A percentile compares a stretch with the other conserved stretches of the same genome.
Conservation (phyloP, 2,329 filamentous ascomycete genomes). For the Penicillium griseofulvum region DNA sequence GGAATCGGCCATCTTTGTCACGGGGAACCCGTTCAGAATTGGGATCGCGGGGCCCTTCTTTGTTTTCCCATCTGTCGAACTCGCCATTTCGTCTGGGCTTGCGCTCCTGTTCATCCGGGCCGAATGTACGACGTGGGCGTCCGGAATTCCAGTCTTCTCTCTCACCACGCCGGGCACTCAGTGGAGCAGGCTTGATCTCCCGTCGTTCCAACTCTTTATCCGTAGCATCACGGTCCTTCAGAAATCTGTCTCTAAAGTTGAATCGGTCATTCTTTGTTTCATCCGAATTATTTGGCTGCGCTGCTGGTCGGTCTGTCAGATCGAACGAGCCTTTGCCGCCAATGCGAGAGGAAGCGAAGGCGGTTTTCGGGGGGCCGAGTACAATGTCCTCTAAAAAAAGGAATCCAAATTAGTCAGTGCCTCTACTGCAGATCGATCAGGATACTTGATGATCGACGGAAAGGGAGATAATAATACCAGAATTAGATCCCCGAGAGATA, state of each 20-base stretch:
- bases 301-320: conserved; percentile 43
- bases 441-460: neutral
- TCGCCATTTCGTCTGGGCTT: conserved; percentile 44
- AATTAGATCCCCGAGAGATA: conserved; percentile 49
- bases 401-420: conserved; percentile 15
- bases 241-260: conserved; percentile 53
- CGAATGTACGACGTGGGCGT: conserved; percentile 41
- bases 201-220: conserved; percentile 41
- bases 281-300: conserved; percentile 55
- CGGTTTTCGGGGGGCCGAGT: conserved; percentile 78
- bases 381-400: conserved; percentile 69
- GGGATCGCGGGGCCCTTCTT: conserved; percentile 53
- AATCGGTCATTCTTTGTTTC: conserved; percentile 60
- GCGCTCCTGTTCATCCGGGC: conserved; percentile 43
- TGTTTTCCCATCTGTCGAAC: conserved; percentile 43
- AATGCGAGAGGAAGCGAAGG: conserved; percentile 71
- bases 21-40: conserved; percentile 50
- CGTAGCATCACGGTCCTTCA: conserved; percentile 37
- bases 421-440: neutral
- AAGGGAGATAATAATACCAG: conserved; percentile 39
- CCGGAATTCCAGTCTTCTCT: conserved; percentile 44
- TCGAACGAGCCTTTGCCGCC: conserved; percentile 48
- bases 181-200: conserved; percentile 33
- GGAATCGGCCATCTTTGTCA: conserved; percentile 54
- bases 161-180: conserved; percentile 40